Base-by-base conservation (phyloP, 2,329 filamentous ascomycete species). In the Mycosphaerelloides madeirae region DNA sequence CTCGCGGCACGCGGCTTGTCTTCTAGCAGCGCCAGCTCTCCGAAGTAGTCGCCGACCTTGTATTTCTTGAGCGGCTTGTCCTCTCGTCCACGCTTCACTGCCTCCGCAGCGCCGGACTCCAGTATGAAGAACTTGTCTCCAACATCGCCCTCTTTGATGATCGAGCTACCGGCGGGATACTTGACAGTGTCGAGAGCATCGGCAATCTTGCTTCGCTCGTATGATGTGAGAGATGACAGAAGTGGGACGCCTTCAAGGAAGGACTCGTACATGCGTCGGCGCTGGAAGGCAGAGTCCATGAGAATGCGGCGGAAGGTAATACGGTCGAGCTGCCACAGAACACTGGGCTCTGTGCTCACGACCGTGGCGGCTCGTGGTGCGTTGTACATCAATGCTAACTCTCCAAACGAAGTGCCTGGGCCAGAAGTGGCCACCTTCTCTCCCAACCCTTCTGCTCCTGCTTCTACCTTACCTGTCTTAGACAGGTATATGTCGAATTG, bases 371-470 rank as follows among this genome's bases (percentile, higher is more conserved):
- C 93, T 62, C 93, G 87, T 19, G 93, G 93, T 16, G 93, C 89
- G 62, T 97, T 96, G 73, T 98, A 97, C 93, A 98, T 97, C 60
- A 98, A 76, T 11, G 93, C 93, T 44, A 98, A 77, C 71, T 98
- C 93, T 58, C 93, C 93, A 67, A 98, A 98, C 3, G 89, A 95
- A 49, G 90, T 90, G 38, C 93, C 93, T 3, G 89, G 80, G 34
- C 87, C 84, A 46, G 94, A 94, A 29, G 77, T 82, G 57, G 81
- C 82, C 20, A 97, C 91, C 59, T 88, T 86, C 49, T 77, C 75
- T 38, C 93, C 93, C 70, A 96, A 77, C 9, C 91, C 93, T 36
- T 90, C 82, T 1, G 79, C 74, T 1, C 91, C 91, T 6, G 88
- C 76, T 62, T 95, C 86, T 42, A 94, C 76, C 31, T 80, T 73